Evolutionary conservation across 2,329 filamentous ascomycete genomes (phyloP), one percentile per base, ranked within the genome.

Genomic region (Acarospora socialis): DNA sequence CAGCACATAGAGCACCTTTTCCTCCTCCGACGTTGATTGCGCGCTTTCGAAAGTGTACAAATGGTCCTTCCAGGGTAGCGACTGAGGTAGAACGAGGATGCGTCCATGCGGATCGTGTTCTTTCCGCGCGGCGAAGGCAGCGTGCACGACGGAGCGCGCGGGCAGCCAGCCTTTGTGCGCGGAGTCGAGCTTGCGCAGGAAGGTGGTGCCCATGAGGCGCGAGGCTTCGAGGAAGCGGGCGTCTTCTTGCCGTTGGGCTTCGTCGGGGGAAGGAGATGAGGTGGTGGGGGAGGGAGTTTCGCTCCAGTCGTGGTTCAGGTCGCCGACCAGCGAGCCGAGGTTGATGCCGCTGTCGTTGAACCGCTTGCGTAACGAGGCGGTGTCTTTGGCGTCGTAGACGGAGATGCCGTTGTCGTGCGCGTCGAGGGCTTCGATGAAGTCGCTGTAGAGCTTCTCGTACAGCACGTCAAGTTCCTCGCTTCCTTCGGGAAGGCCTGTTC

Each of bases 351-450:
- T 77, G 48, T 86, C 70, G 46, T 75, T 77, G 61, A 92, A 94
- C 45, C 77, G 76, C 65, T 86, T 90, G 56, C 80, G 63, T 24
- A 94, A 56, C 3, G 77, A 79, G 0, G 81, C 80, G 18, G 73
- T 67, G 19, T 65, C 74, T 15, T 67, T 66, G 17, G 79, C 66
- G 52, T 93, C 82, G 59, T 92, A 92, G 36, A 66, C 69, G 16
- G 76, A 77, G 51, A 98, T 79, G 44, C 90, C 90, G 56, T 98
- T 98, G 66, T 98, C 90, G 59, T 98, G 87, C 36, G 86, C 90
- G 57, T 98, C 90, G 35, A 98, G 77, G 2, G 90, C 84, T 65
- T 98, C 90, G 53, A 98, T 68, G 55, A 95, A 94, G 56, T 79
- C 79, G 45, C 78, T 74, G 66, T 98, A 98, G 30, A 98, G 61